Conservation (phyloP, 371 early-diverging fungal species). For the Thermomucor indicae-seudaticae region DNA sequence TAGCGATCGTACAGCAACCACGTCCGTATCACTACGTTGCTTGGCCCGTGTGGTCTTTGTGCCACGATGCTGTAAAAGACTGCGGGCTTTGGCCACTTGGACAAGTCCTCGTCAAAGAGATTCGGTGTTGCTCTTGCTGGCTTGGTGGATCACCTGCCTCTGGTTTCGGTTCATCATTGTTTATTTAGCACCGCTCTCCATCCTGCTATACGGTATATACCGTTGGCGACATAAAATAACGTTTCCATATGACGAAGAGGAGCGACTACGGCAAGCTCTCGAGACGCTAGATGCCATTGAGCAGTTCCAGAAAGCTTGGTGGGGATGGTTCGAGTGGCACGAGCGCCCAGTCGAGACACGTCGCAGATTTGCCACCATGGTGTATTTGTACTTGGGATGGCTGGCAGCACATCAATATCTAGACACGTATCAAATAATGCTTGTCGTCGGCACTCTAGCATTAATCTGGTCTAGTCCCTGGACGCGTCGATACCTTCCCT, state of each 20-base stretch:
- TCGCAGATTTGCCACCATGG: background rate
- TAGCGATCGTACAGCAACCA: too few relatives aligned
- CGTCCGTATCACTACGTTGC: background rate
- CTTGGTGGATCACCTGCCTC: conserved; percentile 2
- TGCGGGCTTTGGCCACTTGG: background rate
- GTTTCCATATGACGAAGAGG: background rate
- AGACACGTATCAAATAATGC: conserved; percentile 4
- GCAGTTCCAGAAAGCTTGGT: background rate
- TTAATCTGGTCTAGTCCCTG: conserved; percentile 2
- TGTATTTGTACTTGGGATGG: conserved; percentile 9
- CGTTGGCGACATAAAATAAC: background rate
- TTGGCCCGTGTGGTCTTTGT: background rate
- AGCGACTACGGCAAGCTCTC: conserved; percentile 6
- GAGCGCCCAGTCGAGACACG: background rate
- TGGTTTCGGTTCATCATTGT: background rate
- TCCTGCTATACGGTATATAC: background rate
- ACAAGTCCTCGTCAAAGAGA: background rate
- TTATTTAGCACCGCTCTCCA: background rate
- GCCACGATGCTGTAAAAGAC: background rate
- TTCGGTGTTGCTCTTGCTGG: background rate
- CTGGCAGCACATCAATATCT: conserved; percentile 5
- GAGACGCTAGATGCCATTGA: conserved; percentile 9
- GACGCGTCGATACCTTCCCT: conserved; percentile 1
- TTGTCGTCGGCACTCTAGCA: conserved; percentile 3
- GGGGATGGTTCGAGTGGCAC: background rate